phyloP scores from a whole-genome alignment of 306 rosid genomes.

The Rubus idaeus region DNA sequence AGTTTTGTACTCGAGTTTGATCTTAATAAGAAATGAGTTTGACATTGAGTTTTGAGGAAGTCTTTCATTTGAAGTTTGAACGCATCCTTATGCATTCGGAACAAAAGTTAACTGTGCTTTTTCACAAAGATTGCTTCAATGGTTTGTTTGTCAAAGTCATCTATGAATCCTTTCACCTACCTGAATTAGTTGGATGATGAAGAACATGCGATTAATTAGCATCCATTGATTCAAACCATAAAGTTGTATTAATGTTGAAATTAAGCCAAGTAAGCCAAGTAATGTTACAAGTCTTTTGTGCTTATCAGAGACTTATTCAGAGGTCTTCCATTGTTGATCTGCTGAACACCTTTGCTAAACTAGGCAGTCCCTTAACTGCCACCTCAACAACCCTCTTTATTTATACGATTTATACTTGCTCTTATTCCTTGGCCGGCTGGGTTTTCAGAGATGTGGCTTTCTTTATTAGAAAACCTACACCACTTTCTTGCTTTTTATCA shows the following conservation, averaged over 20 bases:
- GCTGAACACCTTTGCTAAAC: too few relatives aligned
- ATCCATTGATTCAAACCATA: not conserved
- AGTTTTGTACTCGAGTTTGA: conserved; percentile 4
- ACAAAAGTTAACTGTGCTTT: not conserved
- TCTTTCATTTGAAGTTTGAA: not conserved
- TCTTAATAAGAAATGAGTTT: conserved; percentile 16
- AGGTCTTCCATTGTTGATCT: not conserved
- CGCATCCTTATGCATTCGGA: not conserved
- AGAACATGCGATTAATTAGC: conserved; percentile 1
- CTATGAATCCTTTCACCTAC: not conserved
- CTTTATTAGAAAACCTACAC: conserved; percentile 25
- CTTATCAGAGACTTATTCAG: not conserved
- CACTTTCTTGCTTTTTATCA: conserved; percentile 35
- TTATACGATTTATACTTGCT: not conserved
- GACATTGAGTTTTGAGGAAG: not conserved
- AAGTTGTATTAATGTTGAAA: not conserved
- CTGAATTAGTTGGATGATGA: not conserved
- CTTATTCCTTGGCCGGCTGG: conserved; percentile 30
- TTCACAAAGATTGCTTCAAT: not conserved
- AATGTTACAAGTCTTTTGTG: not conserved
- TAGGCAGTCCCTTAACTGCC: too few relatives aligned
- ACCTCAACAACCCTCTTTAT: conserved; percentile 9
- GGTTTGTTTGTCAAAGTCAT: not conserved
- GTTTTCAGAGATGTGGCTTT: conserved; percentile 29
- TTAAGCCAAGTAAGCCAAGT: not conserved